Conservation (phyloP, 148 eudicot species). For the Chenopodium album region DNA sequence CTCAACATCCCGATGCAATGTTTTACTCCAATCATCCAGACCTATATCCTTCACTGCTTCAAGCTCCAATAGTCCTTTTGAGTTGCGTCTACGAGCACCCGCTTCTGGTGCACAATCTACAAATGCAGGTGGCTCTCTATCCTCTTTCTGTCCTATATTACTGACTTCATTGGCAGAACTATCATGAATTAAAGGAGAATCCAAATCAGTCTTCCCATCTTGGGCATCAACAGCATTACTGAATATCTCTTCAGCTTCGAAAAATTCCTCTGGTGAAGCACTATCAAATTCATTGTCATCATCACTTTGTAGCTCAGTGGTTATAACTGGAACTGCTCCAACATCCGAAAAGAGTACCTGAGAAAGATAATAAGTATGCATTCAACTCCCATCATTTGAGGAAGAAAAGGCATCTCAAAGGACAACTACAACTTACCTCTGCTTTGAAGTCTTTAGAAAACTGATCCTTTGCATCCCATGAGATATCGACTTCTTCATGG, state of each 20-base stretch:
- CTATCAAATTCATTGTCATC: conserved; percentile 55
- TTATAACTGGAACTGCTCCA: conserved; percentile 50
- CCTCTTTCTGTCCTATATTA: conserved; percentile 46
- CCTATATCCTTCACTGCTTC: conserved; percentile 43
- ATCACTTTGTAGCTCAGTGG: conserved; percentile 43
- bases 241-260: conserved; percentile 90
- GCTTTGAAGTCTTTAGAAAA: conserved; percentile 65
- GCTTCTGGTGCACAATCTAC: conserved; percentile 56
- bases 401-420: conserved; percentile 18
- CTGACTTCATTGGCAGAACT: conserved; percentile 34
- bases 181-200: conserved; percentile 33
- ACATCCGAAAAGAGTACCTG: conserved; percentile 88
- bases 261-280: conserved; percentile 79
- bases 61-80: conserved; percentile 26
- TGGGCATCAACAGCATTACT: conserved; percentile 62
- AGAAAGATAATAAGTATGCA: conserved; percentile 42
- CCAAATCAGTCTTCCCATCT: conserved; percentile 48
- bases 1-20: conserved; percentile 17
- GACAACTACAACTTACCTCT: conserved; percentile 51
- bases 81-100: conserved; percentile 35
- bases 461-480: conserved; percentile 71
- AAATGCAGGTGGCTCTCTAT: conserved; percentile 46
- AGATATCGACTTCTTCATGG: conserved; percentile 70
- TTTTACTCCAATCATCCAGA: conserved; percentile 33
- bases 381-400: conserved; percentile 40